Conservation (phyloP, 1,284 basidiomycete species). For the Cryptococcus sp. region DNA sequence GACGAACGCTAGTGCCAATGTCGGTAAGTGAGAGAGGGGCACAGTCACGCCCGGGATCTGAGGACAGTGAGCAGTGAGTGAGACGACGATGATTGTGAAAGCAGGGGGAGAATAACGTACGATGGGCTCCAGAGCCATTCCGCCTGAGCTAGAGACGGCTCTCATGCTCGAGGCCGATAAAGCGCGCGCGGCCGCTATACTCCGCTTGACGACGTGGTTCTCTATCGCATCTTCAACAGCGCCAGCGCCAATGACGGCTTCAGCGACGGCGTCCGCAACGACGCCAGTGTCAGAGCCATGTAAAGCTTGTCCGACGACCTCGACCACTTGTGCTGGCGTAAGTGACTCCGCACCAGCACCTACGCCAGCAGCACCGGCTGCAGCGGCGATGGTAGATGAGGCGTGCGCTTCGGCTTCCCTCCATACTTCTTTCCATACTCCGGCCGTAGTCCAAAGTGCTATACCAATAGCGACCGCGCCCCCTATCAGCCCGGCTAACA, state of each 20-base stretch:
- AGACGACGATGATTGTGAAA: neutral
- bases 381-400: neutral
- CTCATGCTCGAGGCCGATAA: neutral
- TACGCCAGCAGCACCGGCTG: neutral
- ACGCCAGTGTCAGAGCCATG: too few species aligned
- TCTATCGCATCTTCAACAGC: conserved; percentile 5
- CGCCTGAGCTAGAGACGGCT: conserved; percentile 40
- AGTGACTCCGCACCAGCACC: too few species aligned
- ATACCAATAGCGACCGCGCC: neutral
- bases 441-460: conserved; percentile 5
- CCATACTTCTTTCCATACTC: conserved; percentile 16
- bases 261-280: too few species aligned
- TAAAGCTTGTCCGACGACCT: too few species aligned
- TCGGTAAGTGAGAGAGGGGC: conserved; percentile 45
- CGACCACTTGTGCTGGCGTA: too few species aligned
- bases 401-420: conserved; percentile 14
- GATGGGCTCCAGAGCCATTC: conserved; percentile 4
- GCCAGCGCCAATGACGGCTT: conserved; percentile 1
- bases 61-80: neutral
- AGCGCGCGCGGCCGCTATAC: conserved; percentile 2
- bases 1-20: conserved; percentile 42
- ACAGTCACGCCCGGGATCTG: conserved; percentile 51
- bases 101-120: neutral
- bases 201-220: conserved; percentile 13
- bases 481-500: conserved; percentile 11